Percentiles rank a stretch among this genome's conserved stretches.
Evolutionary conservation across 768 basidiomycete species (phyloP).

Genomic region (Lepiota brunneoincarnata): DNA sequence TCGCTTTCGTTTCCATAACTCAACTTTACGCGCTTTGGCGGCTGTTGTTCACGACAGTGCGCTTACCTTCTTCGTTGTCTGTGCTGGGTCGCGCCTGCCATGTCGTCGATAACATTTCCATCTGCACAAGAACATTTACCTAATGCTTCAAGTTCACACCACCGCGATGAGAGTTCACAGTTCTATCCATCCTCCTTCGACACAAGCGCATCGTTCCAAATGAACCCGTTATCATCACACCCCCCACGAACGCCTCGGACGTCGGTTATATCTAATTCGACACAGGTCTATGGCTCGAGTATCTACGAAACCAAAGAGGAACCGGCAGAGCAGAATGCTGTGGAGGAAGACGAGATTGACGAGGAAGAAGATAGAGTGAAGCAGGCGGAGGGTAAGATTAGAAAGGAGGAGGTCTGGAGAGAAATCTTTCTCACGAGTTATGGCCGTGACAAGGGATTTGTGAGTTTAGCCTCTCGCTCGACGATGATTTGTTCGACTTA

Average conservation of each 20-base stretch:
- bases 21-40: neutral
- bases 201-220: slow-evolving; percentile 62
- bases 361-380: slow-evolving; percentile 46
- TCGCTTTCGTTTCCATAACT: no score
- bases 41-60: neutral
- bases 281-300: slow-evolving; percentile 37
- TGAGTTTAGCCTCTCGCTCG: slow-evolving; percentile 36
- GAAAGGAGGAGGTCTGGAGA: slow-evolving; percentile 71
- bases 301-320: slow-evolving; percentile 46
- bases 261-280: slow-evolving; percentile 39
- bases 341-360: slow-evolving; percentile 46
- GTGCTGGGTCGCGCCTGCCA: slow-evolving; percentile 20
- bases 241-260: slow-evolving; percentile 75
- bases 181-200: slow-evolving; percentile 65
- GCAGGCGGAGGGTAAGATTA: slow-evolving; percentile 44
- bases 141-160: slow-evolving; percentile 34
- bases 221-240: slow-evolving; percentile 78
- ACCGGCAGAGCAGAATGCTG: slow-evolving; percentile 30
- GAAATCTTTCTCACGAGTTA: slow-evolving; percentile 76
- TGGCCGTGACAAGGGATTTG: slow-evolving; percentile 84
- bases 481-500: neutral
- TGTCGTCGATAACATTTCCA: slow-evolving; percentile 73
- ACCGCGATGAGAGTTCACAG: slow-evolving; percentile 39
- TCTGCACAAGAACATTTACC: neutral
- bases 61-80: neutral